Percentiles rank a stretch among this genome's conserved stretches.
Conservation (phyloP, 495 filamentous ascomycete genomes). For the Alectoria sarmentosa region DNA sequence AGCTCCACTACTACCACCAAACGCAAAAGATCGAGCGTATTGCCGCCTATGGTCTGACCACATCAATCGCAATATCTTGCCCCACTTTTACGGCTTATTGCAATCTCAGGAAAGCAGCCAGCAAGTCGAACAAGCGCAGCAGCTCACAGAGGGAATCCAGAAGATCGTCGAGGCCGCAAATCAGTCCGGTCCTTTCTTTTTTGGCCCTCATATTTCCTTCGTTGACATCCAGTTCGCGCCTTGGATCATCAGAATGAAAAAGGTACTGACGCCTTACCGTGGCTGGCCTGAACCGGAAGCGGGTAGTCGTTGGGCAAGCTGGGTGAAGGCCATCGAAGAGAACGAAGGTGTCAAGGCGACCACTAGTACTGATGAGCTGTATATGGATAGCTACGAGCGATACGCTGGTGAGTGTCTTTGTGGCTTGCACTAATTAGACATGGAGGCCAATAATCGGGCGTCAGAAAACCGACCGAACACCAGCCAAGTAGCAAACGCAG, state of each 20-base stretch:
- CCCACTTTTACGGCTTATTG: constrained; percentile 71
- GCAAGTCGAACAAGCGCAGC: constrained; percentile 55
- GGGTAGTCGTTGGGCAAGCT: constrained; percentile 64
- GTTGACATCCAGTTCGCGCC: constrained; percentile 88
- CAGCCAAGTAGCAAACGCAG: constrained; percentile 50
- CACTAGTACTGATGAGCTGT: constrained; percentile 66
- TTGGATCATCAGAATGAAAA: constrained; percentile 69
- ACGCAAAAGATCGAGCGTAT: constrained; percentile 65
- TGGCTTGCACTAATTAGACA: constrained; percentile 14
- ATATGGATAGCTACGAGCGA: constrained; percentile 64
- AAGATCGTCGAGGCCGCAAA: constrained; percentile 68
- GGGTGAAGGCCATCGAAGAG: constrained; percentile 75
- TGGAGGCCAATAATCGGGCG: constrained; percentile 12
- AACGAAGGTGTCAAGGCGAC: constrained; percentile 70
- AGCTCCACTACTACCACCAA: constrained; percentile 55
- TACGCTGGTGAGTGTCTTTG: constrained; percentile 47
- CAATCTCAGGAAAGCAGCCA: constrained; percentile 61
- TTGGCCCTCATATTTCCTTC: constrained; percentile 62
- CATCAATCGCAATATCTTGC: constrained; percentile 77
- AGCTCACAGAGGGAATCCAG: constrained; percentile 61
- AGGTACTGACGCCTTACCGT: constrained; percentile 72
- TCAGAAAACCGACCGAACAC: constrained; percentile 55
- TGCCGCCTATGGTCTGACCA: constrained; percentile 85
- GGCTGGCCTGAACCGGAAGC: constrained; percentile 68
- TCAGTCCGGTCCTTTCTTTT: constrained; percentile 70